Base-by-base conservation (phyloP, 441 rosid genomes). In the Erodium trifolium region DNA sequence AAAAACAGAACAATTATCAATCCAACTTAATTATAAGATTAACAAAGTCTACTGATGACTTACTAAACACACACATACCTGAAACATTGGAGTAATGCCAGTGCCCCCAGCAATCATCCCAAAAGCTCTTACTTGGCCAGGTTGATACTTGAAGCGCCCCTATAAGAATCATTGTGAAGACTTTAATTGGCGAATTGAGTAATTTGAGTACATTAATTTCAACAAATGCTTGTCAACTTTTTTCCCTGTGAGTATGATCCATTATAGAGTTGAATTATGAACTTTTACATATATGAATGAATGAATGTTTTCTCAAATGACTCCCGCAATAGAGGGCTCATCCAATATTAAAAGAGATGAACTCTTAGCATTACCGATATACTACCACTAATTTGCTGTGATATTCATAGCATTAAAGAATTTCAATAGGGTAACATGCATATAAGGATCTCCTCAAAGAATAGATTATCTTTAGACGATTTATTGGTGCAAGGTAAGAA, bases 71-170 rank as follows among this genome's bases (percentile, higher is more conserved):
- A 43, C 41, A 10, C 71, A 39, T 68, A 77, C 82, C 75, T 77
- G 83, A 67, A 72, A 80, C 83, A 80, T 70, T 67, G 83, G 78
- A 59, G 83, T 77, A 51, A 80, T 77, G 71, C 83, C 83, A 23
- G 83, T 72, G 55, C 78, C 83, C 62, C 83, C 77, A 70, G 83
- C 78, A 34, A 80, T 71, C 83, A 75, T 80, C 63, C 82, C 83
- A 39, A 72, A 80, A 35, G 83, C 78, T 68, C 64, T 74, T 16
- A 72, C 80, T 74, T 74, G 78, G 72, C 76, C 78, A 70, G 78
- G 77, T 66, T 72, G 73, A 72, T 80, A 80, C 80, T 77, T 75
- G 75, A 80, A 74, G 67, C 77, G 83, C 5, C 83, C 83, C 80
- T 77, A 63, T 31, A 43, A 67, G 23, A 43, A 19, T 27, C 0